Conservation (phyloP, 306 rosid genomes). For the Lathyrus tuberosus region DNA sequence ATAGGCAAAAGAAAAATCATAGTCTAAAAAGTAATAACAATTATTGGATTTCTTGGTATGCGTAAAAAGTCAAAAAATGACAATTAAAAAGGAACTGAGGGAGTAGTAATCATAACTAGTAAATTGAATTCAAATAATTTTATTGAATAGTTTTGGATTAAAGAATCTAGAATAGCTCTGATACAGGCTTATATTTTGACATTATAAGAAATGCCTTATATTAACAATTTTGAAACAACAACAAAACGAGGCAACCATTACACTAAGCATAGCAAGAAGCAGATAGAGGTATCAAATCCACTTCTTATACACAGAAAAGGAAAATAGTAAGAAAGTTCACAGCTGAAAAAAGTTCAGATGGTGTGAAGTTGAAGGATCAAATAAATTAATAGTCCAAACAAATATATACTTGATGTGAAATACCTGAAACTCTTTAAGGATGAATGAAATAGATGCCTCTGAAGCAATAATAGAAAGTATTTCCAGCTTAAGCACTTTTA, state of each 20-base stretch:
- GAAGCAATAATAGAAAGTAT: constrained; percentile 76
- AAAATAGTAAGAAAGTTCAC: neutral
- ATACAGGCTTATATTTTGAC: neutral
- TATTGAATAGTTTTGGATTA: too few species aligned
- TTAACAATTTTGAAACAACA: neutral
- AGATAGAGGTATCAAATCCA: neutral
- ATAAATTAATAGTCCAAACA: constrained; percentile 7
- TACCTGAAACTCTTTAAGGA: constrained; percentile 92
- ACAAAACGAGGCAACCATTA: constrained; percentile 2
- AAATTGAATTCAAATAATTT: too few species aligned
- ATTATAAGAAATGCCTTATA: neutral
- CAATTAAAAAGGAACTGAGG: too few species aligned
- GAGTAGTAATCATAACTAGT: too few species aligned
- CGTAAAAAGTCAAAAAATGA: too few species aligned
- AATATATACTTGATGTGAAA: constrained; percentile 31
- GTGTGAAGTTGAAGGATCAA: neutral
- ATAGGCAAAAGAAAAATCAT: too few species aligned
- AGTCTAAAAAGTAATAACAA: too few species aligned
- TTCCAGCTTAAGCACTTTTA: constrained; percentile 84
- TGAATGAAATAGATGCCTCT: constrained; percentile 61
- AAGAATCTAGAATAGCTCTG: too few species aligned
- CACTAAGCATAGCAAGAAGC: neutral
- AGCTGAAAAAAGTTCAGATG: neutral
- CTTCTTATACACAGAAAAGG: neutral
- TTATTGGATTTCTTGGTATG: too few species aligned